Evolutionary conservation across 257 asterid species (phyloP).

Genomic region (Solanum virginianum): DNA sequence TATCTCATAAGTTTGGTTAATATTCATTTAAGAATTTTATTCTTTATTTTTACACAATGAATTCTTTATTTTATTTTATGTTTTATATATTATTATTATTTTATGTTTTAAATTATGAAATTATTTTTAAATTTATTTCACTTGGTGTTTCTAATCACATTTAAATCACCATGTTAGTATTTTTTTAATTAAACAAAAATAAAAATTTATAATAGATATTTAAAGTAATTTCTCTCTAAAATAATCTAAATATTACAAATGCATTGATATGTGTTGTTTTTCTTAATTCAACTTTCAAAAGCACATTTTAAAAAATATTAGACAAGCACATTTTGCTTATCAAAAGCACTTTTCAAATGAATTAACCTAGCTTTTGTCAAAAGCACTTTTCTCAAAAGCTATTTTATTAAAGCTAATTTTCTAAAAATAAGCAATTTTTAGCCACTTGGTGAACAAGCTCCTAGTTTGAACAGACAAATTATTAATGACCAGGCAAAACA

Average conservation of each 20-base stretch:
- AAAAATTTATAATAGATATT: not conserved
- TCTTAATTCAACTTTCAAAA: not conserved
- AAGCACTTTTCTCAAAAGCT: not conserved
- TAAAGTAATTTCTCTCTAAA: too few species aligned
- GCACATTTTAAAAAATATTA: not conserved
- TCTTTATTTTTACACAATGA: too few species aligned
- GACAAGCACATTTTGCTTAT: not conserved
- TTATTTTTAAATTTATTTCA: too few species aligned
- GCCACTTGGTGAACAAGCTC: not conserved
- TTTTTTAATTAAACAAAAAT: not conserved
- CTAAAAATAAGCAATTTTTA: not conserved
- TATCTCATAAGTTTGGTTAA: too few species aligned
- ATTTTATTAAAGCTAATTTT: not conserved
- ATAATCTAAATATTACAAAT: not conserved
- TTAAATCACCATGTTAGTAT: not conserved
- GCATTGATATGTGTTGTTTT: not conserved
- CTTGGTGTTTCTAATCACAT: not conserved
- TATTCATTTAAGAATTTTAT: too few species aligned
- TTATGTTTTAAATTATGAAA: too few species aligned
- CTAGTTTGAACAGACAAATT: not conserved
- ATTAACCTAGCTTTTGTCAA: not conserved
- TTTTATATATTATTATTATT: too few species aligned
- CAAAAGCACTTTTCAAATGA: not conserved
- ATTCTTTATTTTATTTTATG: too few species aligned
- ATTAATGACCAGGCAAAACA: not conserved